Percentiles rank a stretch among this genome's conserved stretches.
Conservation (phyloP, 2,329 filamentous ascomycete genomes). For the Aureobasidium sp. region DNA sequence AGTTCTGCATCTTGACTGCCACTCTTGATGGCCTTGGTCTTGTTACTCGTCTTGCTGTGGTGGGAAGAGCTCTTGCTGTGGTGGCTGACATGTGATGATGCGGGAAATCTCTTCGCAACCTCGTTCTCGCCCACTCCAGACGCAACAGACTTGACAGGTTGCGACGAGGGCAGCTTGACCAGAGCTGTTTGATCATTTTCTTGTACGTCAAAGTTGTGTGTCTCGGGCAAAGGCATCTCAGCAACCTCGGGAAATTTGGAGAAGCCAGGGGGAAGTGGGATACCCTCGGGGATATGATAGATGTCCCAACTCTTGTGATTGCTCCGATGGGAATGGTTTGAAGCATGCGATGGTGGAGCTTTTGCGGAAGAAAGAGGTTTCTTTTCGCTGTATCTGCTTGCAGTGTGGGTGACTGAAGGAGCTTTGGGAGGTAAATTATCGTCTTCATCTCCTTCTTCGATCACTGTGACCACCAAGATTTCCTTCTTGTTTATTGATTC, state of each 20-base stretch:
- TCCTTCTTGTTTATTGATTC: not conserved
- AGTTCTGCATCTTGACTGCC: not conserved
- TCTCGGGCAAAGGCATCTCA: too few species aligned
- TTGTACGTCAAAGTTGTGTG: too few species aligned
- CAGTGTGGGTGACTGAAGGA: not conserved
- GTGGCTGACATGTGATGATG: not conserved
- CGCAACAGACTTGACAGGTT: not conserved
- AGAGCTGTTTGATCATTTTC: not conserved
- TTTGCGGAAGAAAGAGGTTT: not conserved
- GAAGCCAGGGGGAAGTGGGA: not conserved
- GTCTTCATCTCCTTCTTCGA: slow-evolving; percentile 3
- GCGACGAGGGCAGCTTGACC: not conserved
- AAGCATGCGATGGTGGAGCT: not conserved
- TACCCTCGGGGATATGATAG: not conserved
- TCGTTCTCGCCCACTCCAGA: not conserved
- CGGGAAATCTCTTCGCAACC: not conserved
- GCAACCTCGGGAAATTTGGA: not conserved
- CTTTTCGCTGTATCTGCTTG: not conserved
- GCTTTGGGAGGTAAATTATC: not conserved
- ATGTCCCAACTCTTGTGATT: not conserved
- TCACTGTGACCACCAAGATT: not conserved
- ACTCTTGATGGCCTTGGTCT: not conserved
- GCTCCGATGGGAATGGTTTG: not conserved
- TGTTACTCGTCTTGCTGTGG: not conserved
- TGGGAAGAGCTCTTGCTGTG: not conserved